A percentile compares a stretch with the other conserved stretches of the same genome.
Conservation (phyloP, 2,329 filamentous ascomycete species). For the Aspergillus candidus region DNA sequence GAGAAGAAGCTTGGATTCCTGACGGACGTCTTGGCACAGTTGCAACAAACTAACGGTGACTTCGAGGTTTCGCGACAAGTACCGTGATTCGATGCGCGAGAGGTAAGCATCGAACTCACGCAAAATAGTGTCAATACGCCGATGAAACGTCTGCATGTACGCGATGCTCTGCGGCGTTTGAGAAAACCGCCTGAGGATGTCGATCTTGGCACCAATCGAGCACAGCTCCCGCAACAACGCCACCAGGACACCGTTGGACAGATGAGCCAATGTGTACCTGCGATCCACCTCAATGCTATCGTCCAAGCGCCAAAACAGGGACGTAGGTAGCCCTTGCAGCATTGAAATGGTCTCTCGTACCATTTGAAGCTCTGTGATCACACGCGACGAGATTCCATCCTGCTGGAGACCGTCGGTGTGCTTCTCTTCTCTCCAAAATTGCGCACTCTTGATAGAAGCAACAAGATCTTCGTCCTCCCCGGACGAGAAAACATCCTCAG, state of each 20-base stretch:
- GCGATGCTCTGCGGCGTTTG: conserved; percentile 45
- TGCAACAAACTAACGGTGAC: conserved; percentile 61
- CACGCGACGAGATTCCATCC: conserved; percentile 18
- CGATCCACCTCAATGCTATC: conserved; percentile 32
- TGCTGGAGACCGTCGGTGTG: conserved; percentile 8
- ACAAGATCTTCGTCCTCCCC: conserved; percentile 31
- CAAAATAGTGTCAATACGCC: conserved; percentile 55
- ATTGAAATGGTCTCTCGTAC: conserved; percentile 78
- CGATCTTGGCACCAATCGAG: conserved; percentile 44
- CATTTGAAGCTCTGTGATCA: conserved; percentile 64
- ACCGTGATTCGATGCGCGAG: conserved; percentile 54
- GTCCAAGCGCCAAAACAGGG: conserved; percentile 53
- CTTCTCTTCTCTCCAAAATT: conserved; percentile 44
- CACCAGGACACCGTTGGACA: conserved; percentile 26
- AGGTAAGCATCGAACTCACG: conserved; percentile 54
- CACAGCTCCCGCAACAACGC: conserved; percentile 41
- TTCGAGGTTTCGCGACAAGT: conserved; percentile 50
- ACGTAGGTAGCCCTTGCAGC: conserved; percentile 71
- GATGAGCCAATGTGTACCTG: conserved; percentile 30
- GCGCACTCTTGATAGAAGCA: conserved; percentile 36
- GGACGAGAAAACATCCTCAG: conserved; percentile 28
- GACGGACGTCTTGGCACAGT: conserved; percentile 53
- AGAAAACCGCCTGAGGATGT: conserved; percentile 46
- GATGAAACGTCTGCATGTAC: conserved; percentile 66
- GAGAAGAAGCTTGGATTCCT: conserved; percentile 50